Conservation (phyloP, 805 yeast species). For the Tetrapisispora namnaoensis region DNA sequence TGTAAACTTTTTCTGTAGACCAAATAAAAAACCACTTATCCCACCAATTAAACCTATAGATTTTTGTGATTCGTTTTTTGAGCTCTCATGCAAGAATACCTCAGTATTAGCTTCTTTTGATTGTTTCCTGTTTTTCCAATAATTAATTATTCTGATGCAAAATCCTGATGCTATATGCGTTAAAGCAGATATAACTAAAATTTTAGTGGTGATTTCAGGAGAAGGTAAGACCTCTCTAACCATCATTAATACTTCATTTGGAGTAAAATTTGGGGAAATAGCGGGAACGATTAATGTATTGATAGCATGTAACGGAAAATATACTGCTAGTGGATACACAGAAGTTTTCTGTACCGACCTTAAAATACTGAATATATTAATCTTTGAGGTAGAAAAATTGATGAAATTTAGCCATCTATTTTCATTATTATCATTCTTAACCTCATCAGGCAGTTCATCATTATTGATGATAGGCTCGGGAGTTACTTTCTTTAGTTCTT, state of each 20-base stretch:
- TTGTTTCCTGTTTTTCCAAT: background rate
- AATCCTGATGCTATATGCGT: background rate
- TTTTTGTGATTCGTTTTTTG: constrained; percentile 9
- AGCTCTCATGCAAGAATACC: background rate
- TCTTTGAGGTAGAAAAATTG: background rate
- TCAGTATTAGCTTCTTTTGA: background rate
- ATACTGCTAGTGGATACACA: constrained; percentile 14
- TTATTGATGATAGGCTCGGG: constrained; percentile 16
- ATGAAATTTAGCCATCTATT: background rate
- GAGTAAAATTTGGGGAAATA: constrained; percentile 13
- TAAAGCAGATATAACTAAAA: constrained; percentile 6
- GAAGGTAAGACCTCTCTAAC: constrained; percentile 17
- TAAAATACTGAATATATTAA: constrained; percentile 5
- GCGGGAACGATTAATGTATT: constrained; percentile 17
- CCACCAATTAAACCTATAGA: constrained; percentile 20
- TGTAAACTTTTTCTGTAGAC: constrained; percentile 11
- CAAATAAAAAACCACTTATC: constrained; percentile 19
- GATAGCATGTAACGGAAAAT: constrained; percentile 20
- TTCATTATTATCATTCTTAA: constrained; percentile 4
- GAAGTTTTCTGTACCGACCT: constrained; percentile 17
- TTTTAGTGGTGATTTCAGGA: constrained; percentile 8
- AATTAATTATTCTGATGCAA: background rate
- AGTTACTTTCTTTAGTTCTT: constrained; percentile 8
- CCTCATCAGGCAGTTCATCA: constrained; percentile 2
- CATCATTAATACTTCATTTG: constrained; percentile 23